phyloP scores from a whole-genome alignment of 371 early-diverging fungal genomes.

The Rhizoclosmatium hyalinum region DNA sequence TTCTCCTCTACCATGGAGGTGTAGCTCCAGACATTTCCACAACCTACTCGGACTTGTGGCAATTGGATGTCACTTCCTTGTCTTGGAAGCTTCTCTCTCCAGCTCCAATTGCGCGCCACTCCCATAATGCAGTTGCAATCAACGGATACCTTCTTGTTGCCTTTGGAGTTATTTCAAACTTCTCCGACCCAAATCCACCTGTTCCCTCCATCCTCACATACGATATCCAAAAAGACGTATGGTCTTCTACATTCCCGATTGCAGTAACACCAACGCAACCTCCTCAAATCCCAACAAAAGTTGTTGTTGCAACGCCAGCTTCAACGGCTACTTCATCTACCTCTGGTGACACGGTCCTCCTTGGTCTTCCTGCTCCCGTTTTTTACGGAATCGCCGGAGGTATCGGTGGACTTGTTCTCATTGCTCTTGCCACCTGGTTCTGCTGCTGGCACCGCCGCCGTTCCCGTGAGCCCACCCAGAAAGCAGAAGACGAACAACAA shows the following conservation, averaged over 20 bases:
- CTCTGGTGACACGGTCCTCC: neutral
- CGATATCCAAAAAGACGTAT: neutral
- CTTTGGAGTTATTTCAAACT: constrained; percentile 9
- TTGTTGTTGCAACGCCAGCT: neutral
- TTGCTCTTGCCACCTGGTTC: neutral
- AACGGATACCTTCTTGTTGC: constrained; percentile 10
- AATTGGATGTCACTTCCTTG: neutral
- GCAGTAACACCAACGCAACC: neutral
- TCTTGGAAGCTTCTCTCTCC: constrained; percentile 9
- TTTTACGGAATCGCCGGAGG: constrained; percentile 22
- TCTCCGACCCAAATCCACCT: neutral
- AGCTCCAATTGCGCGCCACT: constrained; percentile 16
- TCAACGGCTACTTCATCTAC: neutral
- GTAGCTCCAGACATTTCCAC: neutral
- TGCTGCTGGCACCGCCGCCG: neutral
- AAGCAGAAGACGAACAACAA: constrained; percentile 17
- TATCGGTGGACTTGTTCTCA: constrained; percentile 4
- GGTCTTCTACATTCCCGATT: neutral
- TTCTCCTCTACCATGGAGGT: constrained; percentile 22
- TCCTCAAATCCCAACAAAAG: neutral
- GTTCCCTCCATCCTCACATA: constrained; percentile 14
- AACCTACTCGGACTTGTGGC: constrained; percentile 16
- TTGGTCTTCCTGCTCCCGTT: constrained; percentile 2
- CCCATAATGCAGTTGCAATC: constrained; percentile 18
- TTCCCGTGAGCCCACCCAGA: neutral